Evolutionary conservation across 2,329 filamentous ascomycete species (phyloP), one percentile per base, ranked within the genome.

Genomic region (Cercospora janseana): DNA sequence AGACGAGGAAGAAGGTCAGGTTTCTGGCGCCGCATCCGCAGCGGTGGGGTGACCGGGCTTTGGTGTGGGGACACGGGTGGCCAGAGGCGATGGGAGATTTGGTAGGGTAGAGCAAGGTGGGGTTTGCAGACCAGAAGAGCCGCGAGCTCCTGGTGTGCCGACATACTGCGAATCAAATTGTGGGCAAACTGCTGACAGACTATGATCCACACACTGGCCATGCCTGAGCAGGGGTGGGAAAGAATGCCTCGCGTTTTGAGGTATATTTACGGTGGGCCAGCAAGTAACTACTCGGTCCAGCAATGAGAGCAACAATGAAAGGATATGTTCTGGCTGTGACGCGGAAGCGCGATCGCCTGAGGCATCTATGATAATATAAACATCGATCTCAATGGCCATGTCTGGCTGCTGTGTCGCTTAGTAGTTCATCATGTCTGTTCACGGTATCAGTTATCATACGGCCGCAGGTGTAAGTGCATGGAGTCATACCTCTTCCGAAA

Each of bases 1-100:
- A 88, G 64, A 85, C 86, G 60, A 87, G 87, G 68, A 83, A 83
- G 59, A 87, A 87, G 67, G 76, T 96, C 24, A 86, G 88, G 64
- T 76, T 97, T 15, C 73, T 98, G 51, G 85, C 88, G 13, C 93
- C 93, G 1, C 83, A 95, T 54, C 87, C 87, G 45, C 90, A 90
- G 2, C 79, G 87, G 51, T 77, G 95, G 52, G 89, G 88, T 0
- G 81, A 86, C 58, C 79, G 85, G 64, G 90, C 92, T 4, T 75
- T 97, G 63, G 76, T 97, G 13, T 86, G 87, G 83, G 90, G 88
- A 6, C 50, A 55, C 28, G 82, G 75, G 50, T 96, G 88, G 87
- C 92, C 92, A 1, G 90, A 94, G 65, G 85, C 87, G 42, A 84
- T 87, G 52, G 82, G 91, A 47, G 90, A 88, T 47, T 69, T 95